These are phyloP conservation scores for Ochetophila trinervis DNA, from an alignment of 306 rosid genomes.

Conservation along the genomic window DNA sequence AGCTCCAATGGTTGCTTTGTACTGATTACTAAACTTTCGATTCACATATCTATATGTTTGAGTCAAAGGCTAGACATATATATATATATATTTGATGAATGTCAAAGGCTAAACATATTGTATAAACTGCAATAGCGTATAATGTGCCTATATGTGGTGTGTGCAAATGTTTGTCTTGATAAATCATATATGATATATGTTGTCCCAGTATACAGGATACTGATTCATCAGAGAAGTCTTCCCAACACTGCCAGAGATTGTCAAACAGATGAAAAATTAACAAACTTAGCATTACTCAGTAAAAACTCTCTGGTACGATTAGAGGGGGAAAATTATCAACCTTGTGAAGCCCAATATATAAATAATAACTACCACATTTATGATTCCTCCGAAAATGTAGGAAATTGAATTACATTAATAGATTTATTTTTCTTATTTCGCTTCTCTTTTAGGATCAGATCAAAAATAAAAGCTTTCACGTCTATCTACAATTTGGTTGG, in stretches of 20 bases:
- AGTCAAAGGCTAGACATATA: neutral
- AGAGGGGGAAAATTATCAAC: too few relatives aligned
- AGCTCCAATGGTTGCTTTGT: constrained; percentile 93
- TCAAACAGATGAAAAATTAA: neutral
- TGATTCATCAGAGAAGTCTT: constrained; percentile 93
- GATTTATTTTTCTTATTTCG: too few relatives aligned
- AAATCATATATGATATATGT: constrained; percentile 22
- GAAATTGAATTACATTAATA: too few relatives aligned
- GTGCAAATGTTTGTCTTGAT: neutral
- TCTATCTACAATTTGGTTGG: too few relatives aligned
- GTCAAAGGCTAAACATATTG: neutral
- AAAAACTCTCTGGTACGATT: neutral
- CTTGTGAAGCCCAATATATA: too few relatives aligned
- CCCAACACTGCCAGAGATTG: constrained; percentile 68
- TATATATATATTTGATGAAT: too few relatives aligned
- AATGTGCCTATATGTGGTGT: neutral
- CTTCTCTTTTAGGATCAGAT: too few relatives aligned
- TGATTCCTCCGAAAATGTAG: too few relatives aligned
- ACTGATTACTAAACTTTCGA: constrained; percentile 92
- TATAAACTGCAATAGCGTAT: neutral
- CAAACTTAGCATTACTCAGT: neutral
- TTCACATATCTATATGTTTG: constrained; percentile 67
- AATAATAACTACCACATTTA: too few relatives aligned
- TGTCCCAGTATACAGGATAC: constrained; percentile 32
- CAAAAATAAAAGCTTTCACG: too few relatives aligned